A percentile compares a stretch with the other conserved stretches of the same genome.
phyloP scores from a whole-genome alignment of 305 asterid species.

The Lippia alba region DNA sequence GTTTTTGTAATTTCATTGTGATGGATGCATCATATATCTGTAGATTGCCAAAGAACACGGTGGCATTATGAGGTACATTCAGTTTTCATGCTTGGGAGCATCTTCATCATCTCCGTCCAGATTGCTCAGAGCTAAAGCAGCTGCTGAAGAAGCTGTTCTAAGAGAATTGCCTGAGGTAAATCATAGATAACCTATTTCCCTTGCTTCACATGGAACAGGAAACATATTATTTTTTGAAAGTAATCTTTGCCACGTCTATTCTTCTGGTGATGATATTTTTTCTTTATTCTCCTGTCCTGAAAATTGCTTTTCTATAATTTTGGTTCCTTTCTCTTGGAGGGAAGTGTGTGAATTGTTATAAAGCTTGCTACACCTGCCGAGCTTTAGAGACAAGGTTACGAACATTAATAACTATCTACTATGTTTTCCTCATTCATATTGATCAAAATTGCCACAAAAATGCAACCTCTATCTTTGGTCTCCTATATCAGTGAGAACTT shows the following conservation, averaged over 20 bases:
- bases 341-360: background rate
- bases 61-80: conserved; percentile 91
- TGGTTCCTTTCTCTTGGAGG: conserved; percentile 2
- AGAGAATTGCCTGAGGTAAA: conserved; percentile 79
- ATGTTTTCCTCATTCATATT: background rate
- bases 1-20: conserved; percentile 1
- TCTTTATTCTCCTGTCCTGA: conserved; percentile 1
- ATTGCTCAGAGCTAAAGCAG: conserved; percentile 90
- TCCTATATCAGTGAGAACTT: background rate
- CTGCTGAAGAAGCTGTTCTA: conserved; percentile 88
- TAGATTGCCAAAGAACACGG: conserved; percentile 98
- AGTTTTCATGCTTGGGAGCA: conserved; percentile 92
- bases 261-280: conserved; percentile 24
- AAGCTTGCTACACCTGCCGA: background rate
- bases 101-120: conserved; percentile 79
- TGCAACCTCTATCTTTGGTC: background rate
- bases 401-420: background rate
- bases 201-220: conserved; percentile 19
- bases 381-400: background rate
- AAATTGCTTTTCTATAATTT: background rate
- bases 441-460: background rate
- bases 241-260: conserved; percentile 11
- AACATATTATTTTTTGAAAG: conserved; percentile 13
- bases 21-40: conserved; percentile 29
- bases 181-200: conserved; percentile 13